phyloP scores from a whole-genome alignment of 345 rosid genomes.

The Pelargonium nanum region DNA sequence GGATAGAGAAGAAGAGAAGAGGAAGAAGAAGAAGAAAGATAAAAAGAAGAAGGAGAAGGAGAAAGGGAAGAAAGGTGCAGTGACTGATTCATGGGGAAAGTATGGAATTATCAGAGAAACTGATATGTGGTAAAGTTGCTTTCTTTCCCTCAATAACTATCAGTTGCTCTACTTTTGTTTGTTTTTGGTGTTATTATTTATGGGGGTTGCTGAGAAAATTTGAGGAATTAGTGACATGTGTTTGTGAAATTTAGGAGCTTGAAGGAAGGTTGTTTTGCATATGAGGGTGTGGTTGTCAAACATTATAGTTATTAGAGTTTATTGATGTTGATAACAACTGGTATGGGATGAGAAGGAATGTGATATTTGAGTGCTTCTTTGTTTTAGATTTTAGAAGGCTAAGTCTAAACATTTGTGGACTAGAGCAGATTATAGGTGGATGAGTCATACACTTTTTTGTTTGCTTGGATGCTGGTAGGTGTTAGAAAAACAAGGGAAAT shows the following conservation, averaged over 20 bases:
- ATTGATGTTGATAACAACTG: background rate
- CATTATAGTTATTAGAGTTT: too few relatives aligned
- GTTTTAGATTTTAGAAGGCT: background rate
- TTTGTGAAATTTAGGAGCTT: background rate
- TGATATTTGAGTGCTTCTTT: background rate
- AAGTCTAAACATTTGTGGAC: background rate
- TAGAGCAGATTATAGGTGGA: background rate
- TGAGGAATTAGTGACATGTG: background rate
- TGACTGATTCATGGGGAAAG: slow-evolving; percentile 89
- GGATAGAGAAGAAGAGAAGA: slow-evolving; percentile 15
- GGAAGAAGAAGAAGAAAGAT: slow-evolving; percentile 24
- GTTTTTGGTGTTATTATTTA: background rate
- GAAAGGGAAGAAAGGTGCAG: slow-evolving; percentile 69
- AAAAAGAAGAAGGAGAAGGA: slow-evolving; percentile 40
- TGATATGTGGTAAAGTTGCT: slow-evolving; percentile 70
- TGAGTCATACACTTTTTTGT: background rate
- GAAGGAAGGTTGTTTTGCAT: background rate
- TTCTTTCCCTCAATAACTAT: background rate
- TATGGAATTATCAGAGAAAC: slow-evolving; percentile 87
- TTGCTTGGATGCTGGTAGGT: background rate
- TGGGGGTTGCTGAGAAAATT: background rate
- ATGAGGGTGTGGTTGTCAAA: too few relatives aligned
- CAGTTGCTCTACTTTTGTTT: background rate
- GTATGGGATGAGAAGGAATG: background rate
- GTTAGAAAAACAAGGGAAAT: too few relatives aligned